Base-by-base conservation (phyloP, 2,329 filamentous ascomycete species). In the Penicillium polonicum region DNA sequence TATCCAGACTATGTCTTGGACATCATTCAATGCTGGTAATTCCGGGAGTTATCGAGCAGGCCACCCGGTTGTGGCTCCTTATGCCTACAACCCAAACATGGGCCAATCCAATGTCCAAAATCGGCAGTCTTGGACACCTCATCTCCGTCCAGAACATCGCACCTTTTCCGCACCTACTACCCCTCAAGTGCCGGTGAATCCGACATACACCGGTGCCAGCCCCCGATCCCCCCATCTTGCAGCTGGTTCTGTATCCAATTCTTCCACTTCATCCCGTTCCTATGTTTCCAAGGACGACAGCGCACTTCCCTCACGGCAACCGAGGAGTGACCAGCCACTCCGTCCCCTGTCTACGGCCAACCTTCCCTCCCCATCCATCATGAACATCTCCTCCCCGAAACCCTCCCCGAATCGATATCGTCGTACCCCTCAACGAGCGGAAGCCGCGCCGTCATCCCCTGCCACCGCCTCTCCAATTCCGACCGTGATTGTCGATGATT, bases 351-450 rank as follows among this genome's bases (percentile, higher is more conserved):
- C 80, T 39, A 74, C 78, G 38, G 80, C 81, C 64, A 80, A 80
- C 55, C 70, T 84, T 15, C 81, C 79, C 43, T 74, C 76, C 48
- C 74, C 81, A 27, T 82, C 85, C 48, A 83, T 83, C 76, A 62
- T 86, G 63, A 70, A 68, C 51, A 69, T 68, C 36, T 68, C 72
- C 19, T 71, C 74, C n/a, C 79, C 82, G 45, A 92, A 91, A 68
- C 80, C 87, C 23, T 86, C 89, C 1, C 90, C 91, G 1, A 92
- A 96, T 72, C 86, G 93, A 58, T 97, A 97, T 72, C 85, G 92
- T 67, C 88, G 92, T 59, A 81, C 81, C 55, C 80, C 83, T 57
- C 83, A 84, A 64, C 80, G 84, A 59, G 75, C 78, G 17, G 85
- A 86, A 64, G 82, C 77, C 62, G 63, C 64, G 2, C 39, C 50